These are phyloP conservation scores for Blepharisma japonicum DNA, from an alignment of 73 alveolate species.

Conservation along the genomic window DNA sequence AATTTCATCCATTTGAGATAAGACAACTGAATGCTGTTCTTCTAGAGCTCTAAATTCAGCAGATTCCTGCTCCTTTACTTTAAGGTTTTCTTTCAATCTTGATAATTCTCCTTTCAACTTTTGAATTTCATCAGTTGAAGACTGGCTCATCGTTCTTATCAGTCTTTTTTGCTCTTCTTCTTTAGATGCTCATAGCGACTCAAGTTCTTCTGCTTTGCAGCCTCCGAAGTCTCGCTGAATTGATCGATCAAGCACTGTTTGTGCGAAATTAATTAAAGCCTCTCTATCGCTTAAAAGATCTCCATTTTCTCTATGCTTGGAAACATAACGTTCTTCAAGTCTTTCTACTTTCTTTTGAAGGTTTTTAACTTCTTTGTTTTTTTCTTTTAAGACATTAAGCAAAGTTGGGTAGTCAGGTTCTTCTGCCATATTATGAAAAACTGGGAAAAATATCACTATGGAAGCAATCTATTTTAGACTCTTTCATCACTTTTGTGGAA, in stretches of 20 bases:
- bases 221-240: constrained; percentile 30
- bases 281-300: constrained; percentile 44
- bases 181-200: constrained; percentile 1
- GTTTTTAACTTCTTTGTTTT: constrained; percentile 48
- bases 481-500: too few species aligned
- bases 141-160: constrained; percentile 27
- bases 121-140: constrained; percentile 36
- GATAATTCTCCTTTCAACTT: constrained; percentile 33
- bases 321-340: constrained; percentile 54
- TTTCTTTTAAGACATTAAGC: constrained; percentile 31
- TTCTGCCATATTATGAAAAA: too few species aligned
- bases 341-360: constrained; percentile 40
- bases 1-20: not conserved
- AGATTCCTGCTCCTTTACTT: not conserved
- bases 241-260: constrained; percentile 35
- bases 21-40: not conserved
- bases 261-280: constrained; percentile 35
- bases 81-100: not conserved
- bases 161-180: constrained; percentile 41
- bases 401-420: too few species aligned
- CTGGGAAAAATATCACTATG: too few species aligned
- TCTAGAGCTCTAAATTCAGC: not conserved
- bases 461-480: too few species aligned
- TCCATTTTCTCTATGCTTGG: constrained; percentile 34
- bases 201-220: constrained; percentile 32